Conservation (phyloP, 805 yeast species). For the Suhomyces canberraensis region DNA sequence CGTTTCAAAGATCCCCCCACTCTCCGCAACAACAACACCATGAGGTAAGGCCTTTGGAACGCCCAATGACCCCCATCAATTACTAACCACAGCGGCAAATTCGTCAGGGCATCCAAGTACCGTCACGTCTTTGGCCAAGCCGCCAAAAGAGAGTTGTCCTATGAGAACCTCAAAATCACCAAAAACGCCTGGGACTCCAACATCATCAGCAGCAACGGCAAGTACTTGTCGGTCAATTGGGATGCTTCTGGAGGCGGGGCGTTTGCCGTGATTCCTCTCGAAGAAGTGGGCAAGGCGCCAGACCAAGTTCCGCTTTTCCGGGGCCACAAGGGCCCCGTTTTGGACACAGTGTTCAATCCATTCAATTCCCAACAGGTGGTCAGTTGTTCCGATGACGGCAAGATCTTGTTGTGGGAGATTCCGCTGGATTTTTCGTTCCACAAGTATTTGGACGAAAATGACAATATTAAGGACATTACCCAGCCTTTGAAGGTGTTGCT, state of each 20-base stretch:
- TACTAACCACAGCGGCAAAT: slow-evolving; percentile 56
- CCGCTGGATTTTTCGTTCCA: slow-evolving; percentile 79
- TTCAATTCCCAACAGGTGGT: slow-evolving; percentile 61
- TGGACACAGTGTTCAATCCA: slow-evolving; percentile 95
- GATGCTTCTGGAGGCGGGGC: slow-evolving; percentile 97
- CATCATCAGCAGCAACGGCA: slow-evolving; percentile 81
- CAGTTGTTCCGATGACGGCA: slow-evolving; percentile 34
- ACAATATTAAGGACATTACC: slow-evolving; percentile 58
- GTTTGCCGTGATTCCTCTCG: slow-evolving; percentile 85
- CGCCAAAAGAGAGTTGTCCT: slow-evolving; percentile 61
- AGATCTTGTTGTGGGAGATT: slow-evolving; percentile 81
- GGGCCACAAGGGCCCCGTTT: slow-evolving; percentile 92
- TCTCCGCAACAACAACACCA: slow-evolving; percentile 3
- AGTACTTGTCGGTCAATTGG: slow-evolving; percentile 85
- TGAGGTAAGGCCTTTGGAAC: slow-evolving; percentile 6
- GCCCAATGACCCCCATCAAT: background rate
- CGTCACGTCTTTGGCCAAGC: slow-evolving; percentile 96
- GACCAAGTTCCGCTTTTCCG: slow-evolving; percentile 91
- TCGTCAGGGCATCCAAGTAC: slow-evolving; percentile 94
- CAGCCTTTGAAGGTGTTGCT: slow-evolving; percentile 64
- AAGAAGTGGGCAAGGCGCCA: slow-evolving; percentile 87
- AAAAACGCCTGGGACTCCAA: slow-evolving; percentile 97
- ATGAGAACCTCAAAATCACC: slow-evolving; percentile 73
- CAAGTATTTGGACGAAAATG: slow-evolving; percentile 50
- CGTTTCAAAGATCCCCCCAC: too few species aligned